A percentile compares a stretch with the other conserved stretches of the same genome.
These are phyloP conservation scores for Penicillium sp. DNA, from an alignment of 2,329 filamentous ascomycete species.

Conservation along the genomic window DNA sequence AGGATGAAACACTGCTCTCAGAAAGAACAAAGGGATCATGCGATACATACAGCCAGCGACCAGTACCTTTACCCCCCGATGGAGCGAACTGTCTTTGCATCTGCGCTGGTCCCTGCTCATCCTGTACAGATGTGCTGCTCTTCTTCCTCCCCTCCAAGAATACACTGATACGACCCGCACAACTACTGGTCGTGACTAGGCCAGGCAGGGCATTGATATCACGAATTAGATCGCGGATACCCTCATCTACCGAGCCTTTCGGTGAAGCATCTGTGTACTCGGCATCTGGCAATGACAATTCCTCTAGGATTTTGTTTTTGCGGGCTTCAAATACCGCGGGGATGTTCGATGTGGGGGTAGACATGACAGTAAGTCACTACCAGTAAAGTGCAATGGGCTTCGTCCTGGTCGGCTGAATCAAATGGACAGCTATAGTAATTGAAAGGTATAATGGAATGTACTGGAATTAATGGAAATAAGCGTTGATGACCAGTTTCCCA, in stretches of 20 bases:
- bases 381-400: too few relatives aligned
- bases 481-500: background rate
- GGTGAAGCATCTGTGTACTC: slow-evolving; percentile 83
- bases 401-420: too few relatives aligned
- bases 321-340: slow-evolving; percentile 54
- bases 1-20: slow-evolving; percentile 3
- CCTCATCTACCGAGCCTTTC: slow-evolving; percentile 81
- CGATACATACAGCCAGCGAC: slow-evolving; percentile 83
- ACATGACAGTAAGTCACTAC: too few relatives aligned
- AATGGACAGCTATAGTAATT: too few relatives aligned
- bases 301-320: slow-evolving; percentile 72
- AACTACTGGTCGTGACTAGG: slow-evolving; percentile 90
- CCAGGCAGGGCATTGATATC: slow-evolving; percentile 75
- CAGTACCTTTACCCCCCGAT: slow-evolving; percentile 81
- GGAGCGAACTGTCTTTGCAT: slow-evolving; percentile 51
- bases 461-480: background rate
- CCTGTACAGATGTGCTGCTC: slow-evolving; percentile 17
- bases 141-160: slow-evolving; percentile 80
- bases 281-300: slow-evolving; percentile 66
- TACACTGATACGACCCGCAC: slow-evolving; percentile 81
- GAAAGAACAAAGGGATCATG: slow-evolving; percentile 65
- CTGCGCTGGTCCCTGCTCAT: slow-evolving; percentile 1
- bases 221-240: slow-evolving; percentile 73
- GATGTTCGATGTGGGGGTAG: slow-evolving; percentile 8
- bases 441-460: background rate